phyloP scores from a whole-genome alignment of 2,329 filamentous ascomycete species.

The Cercospora zeina region DNA sequence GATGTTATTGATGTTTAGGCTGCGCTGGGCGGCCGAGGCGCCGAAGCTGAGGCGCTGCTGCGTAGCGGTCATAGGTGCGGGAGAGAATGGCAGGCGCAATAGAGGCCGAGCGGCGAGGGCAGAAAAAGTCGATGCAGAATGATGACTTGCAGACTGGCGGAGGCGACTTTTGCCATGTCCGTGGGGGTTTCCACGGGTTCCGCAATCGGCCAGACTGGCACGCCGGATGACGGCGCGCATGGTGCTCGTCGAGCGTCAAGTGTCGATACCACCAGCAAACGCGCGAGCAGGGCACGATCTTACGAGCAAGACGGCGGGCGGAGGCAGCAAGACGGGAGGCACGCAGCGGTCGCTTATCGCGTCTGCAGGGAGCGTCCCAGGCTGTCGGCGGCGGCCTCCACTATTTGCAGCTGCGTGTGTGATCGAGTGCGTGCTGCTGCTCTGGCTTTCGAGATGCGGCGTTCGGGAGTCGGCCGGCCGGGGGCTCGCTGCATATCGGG shows the following conservation, averaged over 20 bases:
- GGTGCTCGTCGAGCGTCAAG: neutral
- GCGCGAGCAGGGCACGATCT: neutral
- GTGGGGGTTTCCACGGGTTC: neutral
- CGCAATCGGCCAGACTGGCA: neutral
- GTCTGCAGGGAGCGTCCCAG: neutral
- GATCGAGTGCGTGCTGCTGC: neutral
- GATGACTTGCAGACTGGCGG: neutral
- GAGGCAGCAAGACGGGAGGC: neutral
- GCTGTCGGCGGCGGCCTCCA: neutral
- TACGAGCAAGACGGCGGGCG: neutral
- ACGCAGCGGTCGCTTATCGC: neutral
- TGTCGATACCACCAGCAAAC: neutral
- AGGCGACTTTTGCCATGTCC: neutral
- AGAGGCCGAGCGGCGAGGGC: neutral
- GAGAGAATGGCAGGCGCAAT: conserved; percentile 5
- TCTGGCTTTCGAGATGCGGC: no score
- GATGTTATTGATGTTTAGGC: conserved; percentile 78
- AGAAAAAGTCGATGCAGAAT: neutral
- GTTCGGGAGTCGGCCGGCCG: no score
- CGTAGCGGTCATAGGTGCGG: conserved; percentile 29
- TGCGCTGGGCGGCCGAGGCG: conserved; percentile 22
- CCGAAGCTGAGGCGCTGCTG: conserved; percentile 31
- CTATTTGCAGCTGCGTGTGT: neutral
- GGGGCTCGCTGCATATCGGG: no score
- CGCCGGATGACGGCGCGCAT: neutral